phyloP scores from a whole-genome alignment of 306 rosid genomes.

The Inga laurina region DNA sequence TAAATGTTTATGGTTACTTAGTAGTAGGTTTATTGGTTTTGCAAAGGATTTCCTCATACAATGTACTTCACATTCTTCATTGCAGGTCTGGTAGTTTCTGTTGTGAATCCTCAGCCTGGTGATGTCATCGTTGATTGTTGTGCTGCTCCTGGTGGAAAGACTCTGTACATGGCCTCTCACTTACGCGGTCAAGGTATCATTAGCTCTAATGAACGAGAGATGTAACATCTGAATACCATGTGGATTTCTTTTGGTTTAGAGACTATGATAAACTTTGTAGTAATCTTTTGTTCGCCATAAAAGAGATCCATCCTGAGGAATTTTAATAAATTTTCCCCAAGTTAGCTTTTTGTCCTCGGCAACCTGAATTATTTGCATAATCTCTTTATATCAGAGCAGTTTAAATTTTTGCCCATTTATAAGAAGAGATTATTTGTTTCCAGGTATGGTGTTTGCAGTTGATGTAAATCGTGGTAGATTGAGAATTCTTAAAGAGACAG shows the following conservation, averaged over 20 bases:
- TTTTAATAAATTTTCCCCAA: conserved; percentile 1
- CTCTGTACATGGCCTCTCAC: conserved; percentile 80
- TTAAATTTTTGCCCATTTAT: background rate
- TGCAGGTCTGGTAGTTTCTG: conserved; percentile 76
- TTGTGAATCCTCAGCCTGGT: conserved; percentile 81
- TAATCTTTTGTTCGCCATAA: background rate
- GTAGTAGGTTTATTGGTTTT: conserved; percentile 13
- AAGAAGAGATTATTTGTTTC: conserved; percentile 29
- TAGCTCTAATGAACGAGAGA: background rate
- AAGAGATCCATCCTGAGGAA: background rate
- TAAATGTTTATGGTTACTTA: conserved; percentile 13
- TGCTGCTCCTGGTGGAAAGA: conserved; percentile 98
- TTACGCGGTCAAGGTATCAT: conserved; percentile 74
- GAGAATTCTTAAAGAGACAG: conserved; percentile 86
- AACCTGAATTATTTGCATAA: background rate
- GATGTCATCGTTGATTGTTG: conserved; percentile 78
- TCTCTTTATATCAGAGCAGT: conserved; percentile 1
- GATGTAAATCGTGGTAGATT: conserved; percentile 79
- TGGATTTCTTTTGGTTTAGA: conserved; percentile 8
- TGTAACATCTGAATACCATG: background rate
- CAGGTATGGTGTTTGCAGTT: conserved; percentile 71
- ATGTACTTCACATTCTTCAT: conserved; percentile 28
- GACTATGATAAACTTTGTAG: background rate
- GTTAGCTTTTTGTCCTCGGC: background rate
- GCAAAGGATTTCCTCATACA: conserved; percentile 3